Evolutionary conservation across 1,284 basidiomycete genomes (phyloP), one percentile per base, ranked within the genome.

Genomic region (Athelia sp.): DNA sequence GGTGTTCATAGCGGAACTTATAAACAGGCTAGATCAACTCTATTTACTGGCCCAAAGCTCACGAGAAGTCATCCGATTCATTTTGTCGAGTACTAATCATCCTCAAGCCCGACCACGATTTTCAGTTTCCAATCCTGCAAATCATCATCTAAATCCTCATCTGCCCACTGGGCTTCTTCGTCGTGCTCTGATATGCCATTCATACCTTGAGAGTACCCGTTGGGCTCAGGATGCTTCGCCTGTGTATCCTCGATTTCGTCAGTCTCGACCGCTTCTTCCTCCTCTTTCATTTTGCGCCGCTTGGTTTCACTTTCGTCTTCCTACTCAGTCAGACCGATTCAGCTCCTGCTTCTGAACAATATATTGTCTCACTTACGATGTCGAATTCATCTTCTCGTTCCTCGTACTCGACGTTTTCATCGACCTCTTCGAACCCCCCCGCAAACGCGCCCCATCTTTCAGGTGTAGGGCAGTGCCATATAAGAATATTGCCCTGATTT

Each of bases 331-430:
- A 43, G n/a, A 40, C 36, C 15, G 6, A n/a, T 40, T 40, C 15
- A 40, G 36, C 6, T 40, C 8, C 4, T n/a, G 19, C n/a, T 6
- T 21, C 15, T 9, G 6, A 21, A n/a, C 15, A 8, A 40, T 6
- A n/a, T 40, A 40, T 19, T 57, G 6, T 13, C 6, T 50, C 45
- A 73, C 78, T 56, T 58, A 88, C 92, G 53, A 98, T 87, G 66
- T 99, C 97, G 65, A 99, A 99, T 65, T 99, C 97, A 60, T 97
- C 93, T 62, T 99, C 97, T 46, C 82, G 78, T 64, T 99, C 97
- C 60, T 93, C 87, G 62, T 99, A 99, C 63, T 94, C 93, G 14
- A 93, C 84, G 60, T 99, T 99, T 70, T 98, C 96, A 57, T 99
- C 96, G 4, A 98, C 80, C 68, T 99, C 97, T 62, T 98, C 97